Percentiles rank a stretch among this genome's conserved stretches.
Conservation (phyloP, 371 early-diverging fungal species). For the Lichtheimia ramosa region DNA sequence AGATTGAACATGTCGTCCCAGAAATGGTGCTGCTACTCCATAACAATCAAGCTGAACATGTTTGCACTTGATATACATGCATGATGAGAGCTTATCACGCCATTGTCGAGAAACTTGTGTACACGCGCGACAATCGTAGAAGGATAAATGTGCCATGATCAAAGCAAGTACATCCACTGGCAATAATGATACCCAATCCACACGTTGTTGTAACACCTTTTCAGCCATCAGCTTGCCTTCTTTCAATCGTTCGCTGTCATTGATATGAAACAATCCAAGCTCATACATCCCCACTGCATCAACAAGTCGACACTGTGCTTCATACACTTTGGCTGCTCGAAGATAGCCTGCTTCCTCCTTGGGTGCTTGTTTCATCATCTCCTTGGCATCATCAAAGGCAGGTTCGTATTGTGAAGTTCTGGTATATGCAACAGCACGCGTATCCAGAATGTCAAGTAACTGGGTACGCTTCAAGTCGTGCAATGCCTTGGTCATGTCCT, state of each 20-base stretch:
- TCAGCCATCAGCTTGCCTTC: conserved; percentile 2
- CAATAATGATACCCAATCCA: conserved; percentile 1
- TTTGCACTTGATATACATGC: background rate
- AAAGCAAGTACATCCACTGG: conserved; percentile 5
- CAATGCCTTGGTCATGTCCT: background rate
- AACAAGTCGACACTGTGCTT: background rate
- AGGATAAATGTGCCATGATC: background rate
- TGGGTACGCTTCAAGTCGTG: background rate
- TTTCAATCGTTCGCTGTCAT: background rate
- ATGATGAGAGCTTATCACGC: background rate
- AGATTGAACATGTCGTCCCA: conserved; percentile 3
- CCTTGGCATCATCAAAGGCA: conserved; percentile 1
- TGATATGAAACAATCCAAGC: background rate
- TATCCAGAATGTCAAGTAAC: background rate
- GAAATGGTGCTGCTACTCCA: background rate
- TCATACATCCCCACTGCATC: conserved; percentile 1
- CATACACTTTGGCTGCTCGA: background rate
- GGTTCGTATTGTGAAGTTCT: background rate
- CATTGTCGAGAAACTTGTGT: conserved; percentile 5
- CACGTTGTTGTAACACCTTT: background rate
- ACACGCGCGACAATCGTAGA: background rate
- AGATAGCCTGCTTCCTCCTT: background rate
- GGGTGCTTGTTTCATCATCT: background rate
- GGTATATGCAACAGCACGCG: background rate
- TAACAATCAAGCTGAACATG: background rate